These are phyloP conservation scores for Poa annua DNA, from an alignment of 176 grass and related monocot species.

Conservation along the genomic window DNA sequence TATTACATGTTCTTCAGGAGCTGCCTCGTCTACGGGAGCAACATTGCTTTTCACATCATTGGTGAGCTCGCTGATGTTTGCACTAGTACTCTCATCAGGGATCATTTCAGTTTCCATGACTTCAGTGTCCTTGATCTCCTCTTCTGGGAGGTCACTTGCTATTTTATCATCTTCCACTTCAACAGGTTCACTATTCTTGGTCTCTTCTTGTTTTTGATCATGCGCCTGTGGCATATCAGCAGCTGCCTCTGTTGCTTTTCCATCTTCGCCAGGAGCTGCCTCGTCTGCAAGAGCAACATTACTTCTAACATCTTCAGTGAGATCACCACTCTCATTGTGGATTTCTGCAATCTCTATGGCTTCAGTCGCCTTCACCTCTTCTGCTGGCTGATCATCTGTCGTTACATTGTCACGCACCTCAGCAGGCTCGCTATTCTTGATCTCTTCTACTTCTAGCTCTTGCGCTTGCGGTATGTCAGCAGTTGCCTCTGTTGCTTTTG, in stretches of 20 bases:
- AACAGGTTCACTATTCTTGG: conserved; percentile 28
- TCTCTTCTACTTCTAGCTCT: conserved; percentile 40
- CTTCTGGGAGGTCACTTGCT: conserved; percentile 9
- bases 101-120: conserved; percentile 29
- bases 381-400: conserved; percentile 12
- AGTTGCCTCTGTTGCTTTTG: background rate
- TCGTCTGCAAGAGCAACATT: background rate
- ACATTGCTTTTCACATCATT: conserved; percentile 28
- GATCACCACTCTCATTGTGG: conserved; percentile 23
- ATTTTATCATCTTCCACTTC: conserved; percentile 28
- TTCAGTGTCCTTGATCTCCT: conserved; percentile 25
- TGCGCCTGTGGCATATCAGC: conserved; percentile 20
- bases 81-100: background rate
- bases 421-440: conserved; percentile 29
- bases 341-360: conserved; percentile 18
- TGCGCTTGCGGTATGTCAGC: conserved; percentile 9
- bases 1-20: conserved; percentile 25
- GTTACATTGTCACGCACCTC: conserved; percentile 18
- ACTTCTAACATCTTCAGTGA: background rate
- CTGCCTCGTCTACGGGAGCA: conserved; percentile 1
- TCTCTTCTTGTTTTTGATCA: conserved; percentile 34
- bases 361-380: conserved; percentile 15
- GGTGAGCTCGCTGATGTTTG: conserved; percentile 15
- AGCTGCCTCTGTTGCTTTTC: background rate
- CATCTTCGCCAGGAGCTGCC: background rate